phyloP scores from a whole-genome alignment of 1,284 basidiomycete genomes.

The Ustilago sp. region DNA sequence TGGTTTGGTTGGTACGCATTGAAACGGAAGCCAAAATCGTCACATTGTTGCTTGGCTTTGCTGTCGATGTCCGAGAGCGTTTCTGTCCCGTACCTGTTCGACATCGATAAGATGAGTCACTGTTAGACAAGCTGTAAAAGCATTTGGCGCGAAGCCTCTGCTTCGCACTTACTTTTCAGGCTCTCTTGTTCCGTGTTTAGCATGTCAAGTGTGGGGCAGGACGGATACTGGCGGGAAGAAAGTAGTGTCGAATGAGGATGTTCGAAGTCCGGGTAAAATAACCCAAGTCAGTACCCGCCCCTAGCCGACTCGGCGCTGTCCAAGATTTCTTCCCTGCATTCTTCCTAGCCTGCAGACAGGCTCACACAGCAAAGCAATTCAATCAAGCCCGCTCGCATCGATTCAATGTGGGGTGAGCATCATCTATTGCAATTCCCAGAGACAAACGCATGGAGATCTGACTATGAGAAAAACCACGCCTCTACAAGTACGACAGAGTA shows the following conservation, averaged over 20 bases:
- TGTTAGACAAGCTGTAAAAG: neutral
- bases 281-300: slow-evolving; percentile 11
- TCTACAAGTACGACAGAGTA: neutral
- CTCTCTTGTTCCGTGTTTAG: slow-evolving; percentile 65
- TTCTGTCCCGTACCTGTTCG: slow-evolving; percentile 63
- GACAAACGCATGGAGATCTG: neutral
- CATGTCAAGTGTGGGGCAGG: neutral
- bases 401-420: neutral
- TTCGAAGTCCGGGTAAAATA: slow-evolving; percentile 4
- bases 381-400: neutral
- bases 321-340: neutral
- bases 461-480: neutral
- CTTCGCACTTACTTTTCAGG: slow-evolving; percentile 60
- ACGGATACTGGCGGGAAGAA: slow-evolving; percentile 16
- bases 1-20: slow-evolving; percentile 68
- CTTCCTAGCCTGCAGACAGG: neutral
- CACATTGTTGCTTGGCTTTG: slow-evolving; percentile 15
- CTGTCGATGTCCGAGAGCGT: slow-evolving; percentile 63
- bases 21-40: slow-evolving; percentile 14
- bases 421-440: neutral
- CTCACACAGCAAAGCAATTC: neutral
- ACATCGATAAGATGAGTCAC: neutral
- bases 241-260: slow-evolving; percentile 4
- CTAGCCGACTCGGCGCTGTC: slow-evolving; percentile 7
- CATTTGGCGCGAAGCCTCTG: neutral